Base-by-base conservation (phyloP, 2,329 filamentous ascomycete species). In the Paraphoma sp. region DNA sequence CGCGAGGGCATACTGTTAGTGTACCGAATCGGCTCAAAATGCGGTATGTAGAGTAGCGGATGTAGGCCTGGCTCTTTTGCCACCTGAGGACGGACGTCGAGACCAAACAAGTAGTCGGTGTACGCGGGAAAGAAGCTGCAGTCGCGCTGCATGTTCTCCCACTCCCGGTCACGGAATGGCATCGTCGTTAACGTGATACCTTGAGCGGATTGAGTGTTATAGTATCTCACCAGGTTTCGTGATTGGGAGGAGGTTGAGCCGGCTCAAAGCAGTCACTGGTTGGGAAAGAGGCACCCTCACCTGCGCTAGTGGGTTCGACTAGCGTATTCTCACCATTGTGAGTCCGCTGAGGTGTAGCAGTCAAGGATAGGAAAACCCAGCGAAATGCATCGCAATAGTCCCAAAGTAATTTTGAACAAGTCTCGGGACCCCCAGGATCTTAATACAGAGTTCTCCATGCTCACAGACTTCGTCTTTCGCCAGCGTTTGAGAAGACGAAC, bases 81-180 rank as follows among this genome's bases (percentile, higher is more conserved):
- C 28, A 56, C 59, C 4, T 60, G 40, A 6, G 52, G 43, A 8
- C 61, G 62, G 10, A 33, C 40, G 41, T 67, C 64, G 8, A 60
- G 29, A 30, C 63, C 68, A 9, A 54, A 63, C 12, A 70, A 40
- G 16, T 57, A 69, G 51, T 70, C 65, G 4, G 47, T 63, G 43
- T 64, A 70, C 6, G 68, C 66, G 14, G 66, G 66, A 36, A 70
- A 70, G 36, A 57, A 28, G 9, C 49, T 54, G 36, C 48, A 57
- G 50, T 69, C 66, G 44, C 63, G 65, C 48, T 59, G 57, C 6
- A 54, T 40, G 16, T 68, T 59, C 18, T 69, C 62, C 58, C 60
- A 67, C 1, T 64, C 56, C 23, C 41, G 44, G 17, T 66, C 53
- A n/a, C 16, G 54, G 41, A 60, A 66, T 14, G 63, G 57, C 66